Conservation (phyloP, 352 stramenopile species). For the Phytophthora pluvialis region DNA sequence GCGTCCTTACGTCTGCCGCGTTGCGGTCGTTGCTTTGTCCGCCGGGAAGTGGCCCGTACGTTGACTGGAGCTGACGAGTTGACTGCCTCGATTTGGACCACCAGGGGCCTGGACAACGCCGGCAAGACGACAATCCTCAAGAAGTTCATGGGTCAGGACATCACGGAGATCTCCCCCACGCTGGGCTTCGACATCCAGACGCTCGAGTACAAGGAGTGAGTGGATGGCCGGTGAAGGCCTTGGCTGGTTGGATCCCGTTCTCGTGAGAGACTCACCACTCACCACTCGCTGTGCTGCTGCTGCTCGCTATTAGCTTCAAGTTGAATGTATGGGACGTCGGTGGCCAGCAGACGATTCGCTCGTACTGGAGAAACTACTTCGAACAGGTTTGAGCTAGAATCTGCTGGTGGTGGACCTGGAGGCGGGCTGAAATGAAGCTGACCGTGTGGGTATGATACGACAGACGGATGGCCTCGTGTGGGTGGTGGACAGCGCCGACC, state of each 20-base stretch:
- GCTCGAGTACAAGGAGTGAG: conserved; percentile 94
- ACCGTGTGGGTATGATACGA: not conserved
- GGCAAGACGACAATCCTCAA: conserved; percentile 99
- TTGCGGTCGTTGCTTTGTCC: not conserved
- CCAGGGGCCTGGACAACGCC: conserved; percentile 98
- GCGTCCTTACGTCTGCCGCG: conserved; percentile 15
- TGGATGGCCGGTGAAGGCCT: not conserved
- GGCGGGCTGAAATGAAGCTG: not conserved
- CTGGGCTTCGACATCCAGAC: conserved; percentile 99
- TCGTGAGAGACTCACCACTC: not conserved
- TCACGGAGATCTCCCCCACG: conserved; percentile 97
- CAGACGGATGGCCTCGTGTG: conserved; percentile 99
- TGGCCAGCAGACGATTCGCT: conserved; percentile 98
- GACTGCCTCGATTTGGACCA: conserved; percentile 13
- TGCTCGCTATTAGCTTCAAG: conserved; percentile 89
- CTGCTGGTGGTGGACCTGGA: not conserved
- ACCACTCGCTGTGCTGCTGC: not conserved
- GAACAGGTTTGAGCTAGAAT: conserved; percentile 74
- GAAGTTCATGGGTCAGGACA: conserved; percentile 98
- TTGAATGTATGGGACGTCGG: conserved; percentile 99
- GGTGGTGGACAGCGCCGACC: conserved; percentile 98
- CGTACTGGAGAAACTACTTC: conserved; percentile 99
- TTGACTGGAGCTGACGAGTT: conserved; percentile 10
- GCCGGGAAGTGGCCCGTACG: not conserved
- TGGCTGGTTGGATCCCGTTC: not conserved